Evolutionary conservation across 441 rosid genomes (phyloP).

Genomic region (Viola pubescens): DNA sequence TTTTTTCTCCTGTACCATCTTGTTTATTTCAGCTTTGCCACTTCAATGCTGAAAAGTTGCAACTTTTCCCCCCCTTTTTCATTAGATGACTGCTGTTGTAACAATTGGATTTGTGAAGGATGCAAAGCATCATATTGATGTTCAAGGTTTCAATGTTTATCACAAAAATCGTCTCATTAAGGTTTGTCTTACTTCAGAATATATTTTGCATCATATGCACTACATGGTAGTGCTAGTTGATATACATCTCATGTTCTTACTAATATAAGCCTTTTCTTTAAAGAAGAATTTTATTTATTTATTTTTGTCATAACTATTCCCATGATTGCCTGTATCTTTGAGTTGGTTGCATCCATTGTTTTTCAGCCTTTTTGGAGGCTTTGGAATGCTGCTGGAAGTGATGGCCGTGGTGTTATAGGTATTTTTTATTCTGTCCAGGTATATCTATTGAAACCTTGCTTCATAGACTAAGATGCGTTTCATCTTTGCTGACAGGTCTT

Average conservation of each 20-base stretch:
- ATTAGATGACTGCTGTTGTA: constrained; percentile 68
- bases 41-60: constrained; percentile 11
- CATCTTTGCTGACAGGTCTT: constrained; percentile 46
- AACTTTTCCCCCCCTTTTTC: constrained; percentile 17
- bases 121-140: constrained; percentile 78
- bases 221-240: background rate
- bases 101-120: constrained; percentile 96
- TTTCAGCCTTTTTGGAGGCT: constrained; percentile 96
- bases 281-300: background rate
- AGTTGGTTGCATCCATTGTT: background rate
- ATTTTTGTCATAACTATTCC: background rate
- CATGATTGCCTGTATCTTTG: background rate
- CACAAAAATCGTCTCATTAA: constrained; percentile 93
- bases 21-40: constrained; percentile 6
- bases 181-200: constrained; percentile 32
- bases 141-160: constrained; percentile 95
- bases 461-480: constrained; percentile 16
- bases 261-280: too few relatives aligned
- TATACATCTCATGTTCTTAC: background rate
- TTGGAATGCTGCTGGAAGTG: constrained; percentile 94
- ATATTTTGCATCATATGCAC: background rate
- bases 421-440: constrained; percentile 7
- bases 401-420: constrained; percentile 98
- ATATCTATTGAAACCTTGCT: constrained; percentile 13
- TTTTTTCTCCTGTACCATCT: background rate